Conservation (phyloP, 352 stramenopile genomes). For the Phytopythium oedochilum region DNA sequence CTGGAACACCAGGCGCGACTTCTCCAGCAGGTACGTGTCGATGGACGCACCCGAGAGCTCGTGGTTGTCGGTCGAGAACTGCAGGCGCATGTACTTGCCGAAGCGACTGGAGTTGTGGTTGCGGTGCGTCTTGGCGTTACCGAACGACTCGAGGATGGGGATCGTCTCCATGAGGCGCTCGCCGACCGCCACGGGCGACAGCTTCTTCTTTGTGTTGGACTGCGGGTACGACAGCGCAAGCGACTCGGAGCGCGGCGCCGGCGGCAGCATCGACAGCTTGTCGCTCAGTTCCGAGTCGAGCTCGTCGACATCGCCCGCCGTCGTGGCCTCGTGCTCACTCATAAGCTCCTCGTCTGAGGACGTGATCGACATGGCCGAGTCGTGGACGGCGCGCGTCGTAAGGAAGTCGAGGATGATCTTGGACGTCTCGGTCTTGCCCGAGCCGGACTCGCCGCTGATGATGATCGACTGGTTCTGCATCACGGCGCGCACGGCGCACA, state of each 20-base stretch:
- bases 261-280: slow-evolving; percentile 16
- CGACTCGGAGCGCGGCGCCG: slow-evolving; percentile 39
- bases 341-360: slow-evolving; percentile 55
- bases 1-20: slow-evolving; percentile 78
- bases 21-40: slow-evolving; percentile 81
- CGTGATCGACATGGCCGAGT: slow-evolving; percentile 31
- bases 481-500: slow-evolving; percentile 72
- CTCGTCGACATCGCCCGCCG: neutral
- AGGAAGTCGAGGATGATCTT: slow-evolving; percentile 91
- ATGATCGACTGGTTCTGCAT: slow-evolving; percentile 94
- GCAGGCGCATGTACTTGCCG: slow-evolving; percentile 89
- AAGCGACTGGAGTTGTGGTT: slow-evolving; percentile 92
- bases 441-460: slow-evolving; percentile 92
- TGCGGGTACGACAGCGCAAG: slow-evolving; percentile 70
- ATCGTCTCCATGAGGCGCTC: slow-evolving; percentile 85
- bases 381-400: slow-evolving; percentile 63
- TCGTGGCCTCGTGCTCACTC: slow-evolving; percentile 59
- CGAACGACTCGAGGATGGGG: slow-evolving; percentile 91
- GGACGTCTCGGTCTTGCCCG: slow-evolving; percentile 94
- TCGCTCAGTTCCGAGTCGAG: slow-evolving; percentile 4
- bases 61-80: slow-evolving; percentile 62
- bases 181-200: slow-evolving; percentile 64
- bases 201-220: slow-evolving; percentile 44
- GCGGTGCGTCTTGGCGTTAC: slow-evolving; percentile 84
- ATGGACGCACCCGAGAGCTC: slow-evolving; percentile 80